These are phyloP conservation scores for Blepharisma japonicum DNA, from an alignment of 73 alveolate species.

Conservation along the genomic window DNA sequence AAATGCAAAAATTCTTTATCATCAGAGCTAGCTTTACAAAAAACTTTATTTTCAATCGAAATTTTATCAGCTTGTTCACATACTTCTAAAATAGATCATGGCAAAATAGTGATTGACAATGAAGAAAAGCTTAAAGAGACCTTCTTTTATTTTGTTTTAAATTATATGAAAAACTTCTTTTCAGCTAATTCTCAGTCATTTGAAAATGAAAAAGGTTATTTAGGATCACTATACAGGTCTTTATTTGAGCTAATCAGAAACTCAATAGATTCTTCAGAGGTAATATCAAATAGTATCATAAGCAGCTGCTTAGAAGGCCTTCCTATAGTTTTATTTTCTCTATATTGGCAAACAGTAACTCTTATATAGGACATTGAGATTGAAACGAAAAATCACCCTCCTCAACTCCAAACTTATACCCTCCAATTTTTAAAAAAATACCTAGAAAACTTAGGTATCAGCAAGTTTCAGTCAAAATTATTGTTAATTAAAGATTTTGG, in stretches of 20 bases:
- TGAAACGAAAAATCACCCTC: background rate
- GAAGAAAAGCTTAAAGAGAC: constrained; percentile 22
- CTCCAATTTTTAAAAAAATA: background rate
- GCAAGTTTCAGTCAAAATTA: background rate
- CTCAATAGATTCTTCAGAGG: background rate
- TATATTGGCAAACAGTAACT: constrained; percentile 25
- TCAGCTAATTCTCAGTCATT: constrained; percentile 27
- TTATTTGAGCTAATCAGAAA: constrained; percentile 22
- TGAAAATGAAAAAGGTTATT: background rate
- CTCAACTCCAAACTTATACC: constrained; percentile 20
- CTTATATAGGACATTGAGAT: background rate
- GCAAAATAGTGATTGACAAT: background rate
- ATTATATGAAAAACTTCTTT: constrained; percentile 22
- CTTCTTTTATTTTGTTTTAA: constrained; percentile 24
- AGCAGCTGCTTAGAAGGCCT: constrained; percentile 40
- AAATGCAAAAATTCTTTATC: no score
- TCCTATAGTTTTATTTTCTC: constrained; percentile 34
- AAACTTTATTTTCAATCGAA: no score
- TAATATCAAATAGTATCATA: background rate
- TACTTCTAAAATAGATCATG: no score
- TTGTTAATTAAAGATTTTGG: background rate
- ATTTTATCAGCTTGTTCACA: no score
- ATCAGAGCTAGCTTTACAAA: no score
- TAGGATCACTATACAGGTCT: constrained; percentile 23
- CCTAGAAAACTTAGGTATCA: background rate